These are phyloP conservation scores for Liriodendron chinense DNA, from an alignment of 164 flowering plant genomes.

Conservation along the genomic window DNA sequence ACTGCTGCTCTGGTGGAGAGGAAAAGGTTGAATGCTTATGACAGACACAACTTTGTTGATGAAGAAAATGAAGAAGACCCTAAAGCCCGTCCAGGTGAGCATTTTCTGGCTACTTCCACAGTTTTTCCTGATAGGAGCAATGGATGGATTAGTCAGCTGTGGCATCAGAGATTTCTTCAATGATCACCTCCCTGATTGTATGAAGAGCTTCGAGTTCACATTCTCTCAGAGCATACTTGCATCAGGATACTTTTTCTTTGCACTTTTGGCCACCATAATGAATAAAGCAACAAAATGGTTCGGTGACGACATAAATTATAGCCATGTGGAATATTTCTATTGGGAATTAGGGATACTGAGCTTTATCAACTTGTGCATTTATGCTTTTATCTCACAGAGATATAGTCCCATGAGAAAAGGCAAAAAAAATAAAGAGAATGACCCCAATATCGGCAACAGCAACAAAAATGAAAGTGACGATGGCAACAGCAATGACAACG, in stretches of 20 bases:
- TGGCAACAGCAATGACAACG: too few relatives aligned
- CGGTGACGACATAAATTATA: conserved; percentile 13
- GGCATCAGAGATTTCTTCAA: conserved; percentile 20
- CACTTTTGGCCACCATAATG: conserved; percentile 7
- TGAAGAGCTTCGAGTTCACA: conserved; percentile 14
- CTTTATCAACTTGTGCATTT: conserved; percentile 16
- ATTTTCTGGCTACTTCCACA: conserved; percentile 25
- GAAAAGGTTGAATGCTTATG: conserved; percentile 4
- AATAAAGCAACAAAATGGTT: conserved; percentile 23
- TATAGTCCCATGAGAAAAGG: too few relatives aligned
- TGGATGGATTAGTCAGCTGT: conserved; percentile 15
- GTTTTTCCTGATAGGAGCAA: conserved; percentile 18
- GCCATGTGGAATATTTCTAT: conserved; percentile 25
- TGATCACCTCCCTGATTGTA: conserved; percentile 16
- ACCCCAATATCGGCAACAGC: too few relatives aligned
- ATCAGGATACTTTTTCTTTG: conserved; percentile 13
- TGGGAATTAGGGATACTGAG: conserved; percentile 7
- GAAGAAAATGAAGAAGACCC: background rate
- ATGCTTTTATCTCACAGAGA: background rate
- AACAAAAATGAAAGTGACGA: too few relatives aligned
- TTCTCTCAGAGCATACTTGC: conserved; percentile 19
- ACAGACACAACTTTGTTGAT: conserved; percentile 3
- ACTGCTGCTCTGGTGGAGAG: conserved; percentile 21
- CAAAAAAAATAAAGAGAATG: too few relatives aligned
- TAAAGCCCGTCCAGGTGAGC: conserved; percentile 15